phyloP scores from a whole-genome alignment of 2,329 filamentous ascomycete species.

The Byssochlamys sp. region DNA sequence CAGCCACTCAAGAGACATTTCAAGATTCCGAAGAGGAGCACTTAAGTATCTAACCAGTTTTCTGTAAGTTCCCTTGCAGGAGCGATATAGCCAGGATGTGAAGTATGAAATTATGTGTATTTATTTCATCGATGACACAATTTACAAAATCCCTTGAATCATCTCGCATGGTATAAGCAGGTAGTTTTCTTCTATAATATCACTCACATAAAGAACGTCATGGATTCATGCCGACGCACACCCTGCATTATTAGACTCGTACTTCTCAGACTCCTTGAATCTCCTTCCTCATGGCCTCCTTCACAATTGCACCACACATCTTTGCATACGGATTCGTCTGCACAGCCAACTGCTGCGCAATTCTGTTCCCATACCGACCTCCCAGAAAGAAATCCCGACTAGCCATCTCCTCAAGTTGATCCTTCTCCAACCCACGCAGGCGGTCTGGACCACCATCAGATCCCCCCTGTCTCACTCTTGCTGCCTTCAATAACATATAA shows the following conservation, averaged over 20 bases:
- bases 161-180: not conserved
- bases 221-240: not conserved
- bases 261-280: slow-evolving; percentile 22
- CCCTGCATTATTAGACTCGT: not conserved
- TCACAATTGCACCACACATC: slow-evolving; percentile 53
- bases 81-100: not conserved
- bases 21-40: slow-evolving; percentile 39
- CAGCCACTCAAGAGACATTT: slow-evolving; percentile 57
- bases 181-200: not conserved
- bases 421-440: slow-evolving; percentile 23
- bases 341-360: slow-evolving; percentile 49
- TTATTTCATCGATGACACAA: not conserved
- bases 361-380: slow-evolving; percentile 47
- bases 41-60: not conserved
- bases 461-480: slow-evolving; percentile 9
- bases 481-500: slow-evolving; percentile 33
- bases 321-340: slow-evolving; percentile 55
- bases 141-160: not conserved
- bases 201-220: not conserved
- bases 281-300: slow-evolving; percentile 50
- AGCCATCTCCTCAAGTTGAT: slow-evolving; percentile 46
- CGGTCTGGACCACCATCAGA: slow-evolving; percentile 15
- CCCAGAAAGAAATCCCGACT: slow-evolving; percentile 47
- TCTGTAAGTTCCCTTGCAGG: not conserved
- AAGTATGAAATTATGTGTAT: not conserved